Percentiles rank a stretch among this genome's conserved stretches.
These are phyloP conservation scores for Epithemia pelagica DNA, from an alignment of 108 stramenopile genomes.

Conservation along the genomic window DNA sequence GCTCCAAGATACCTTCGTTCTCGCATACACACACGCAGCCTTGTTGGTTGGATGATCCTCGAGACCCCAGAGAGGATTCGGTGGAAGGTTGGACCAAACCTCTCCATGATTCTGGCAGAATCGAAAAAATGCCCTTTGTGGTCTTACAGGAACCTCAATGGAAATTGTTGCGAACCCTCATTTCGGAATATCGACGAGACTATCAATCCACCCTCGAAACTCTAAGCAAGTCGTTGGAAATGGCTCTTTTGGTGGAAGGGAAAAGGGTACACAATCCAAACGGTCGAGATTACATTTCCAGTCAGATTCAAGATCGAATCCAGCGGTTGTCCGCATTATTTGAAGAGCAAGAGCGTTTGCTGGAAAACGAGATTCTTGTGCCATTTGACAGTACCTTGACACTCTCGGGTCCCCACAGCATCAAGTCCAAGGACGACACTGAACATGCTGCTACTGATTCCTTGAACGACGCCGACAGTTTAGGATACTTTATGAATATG, in stretches of 20 bases:
- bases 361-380: conserved; percentile 15
- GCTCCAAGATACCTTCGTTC: too few relatives aligned
- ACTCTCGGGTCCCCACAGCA: conserved; percentile 4
- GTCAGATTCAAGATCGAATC: conserved; percentile 17
- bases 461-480: background rate
- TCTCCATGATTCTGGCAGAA: too few relatives aligned
- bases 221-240: conserved; percentile 29
- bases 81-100: too few relatives aligned
- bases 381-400: conserved; percentile 13
- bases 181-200: conserved; percentile 19
- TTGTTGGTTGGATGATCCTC: too few relatives aligned
- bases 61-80: too few relatives aligned
- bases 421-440: background rate
- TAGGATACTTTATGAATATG: background rate
- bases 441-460: background rate
- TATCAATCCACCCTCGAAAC: conserved; percentile 11
- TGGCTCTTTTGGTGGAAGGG: conserved; percentile 17
- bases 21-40: too few relatives aligned
- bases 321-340: conserved; percentile 18
- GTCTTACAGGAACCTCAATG: conserved; percentile 11
- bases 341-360: conserved; percentile 24
- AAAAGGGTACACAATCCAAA: background rate
- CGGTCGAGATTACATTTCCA: background rate
- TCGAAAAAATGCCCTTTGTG: conserved; percentile 15
- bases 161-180: background rate